A percentile compares a stretch with the other conserved stretches of the same genome.
Evolutionary conservation across 176 grass and related monocot species (phyloP).

Genomic region (Hsuehochloa calcarea): DNA sequence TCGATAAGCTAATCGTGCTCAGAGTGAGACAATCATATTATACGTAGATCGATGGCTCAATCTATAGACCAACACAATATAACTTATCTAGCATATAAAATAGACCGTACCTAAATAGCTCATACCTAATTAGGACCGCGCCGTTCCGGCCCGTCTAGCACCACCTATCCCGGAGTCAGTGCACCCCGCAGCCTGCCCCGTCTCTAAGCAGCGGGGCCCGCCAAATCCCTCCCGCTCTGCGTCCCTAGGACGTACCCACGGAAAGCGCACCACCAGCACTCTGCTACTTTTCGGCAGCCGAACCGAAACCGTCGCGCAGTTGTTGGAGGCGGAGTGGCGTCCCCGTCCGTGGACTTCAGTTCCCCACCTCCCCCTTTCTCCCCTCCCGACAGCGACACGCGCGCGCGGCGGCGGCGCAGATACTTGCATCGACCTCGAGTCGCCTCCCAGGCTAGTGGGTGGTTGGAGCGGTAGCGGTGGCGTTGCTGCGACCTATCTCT

Average conservation of each 20-base stretch:
- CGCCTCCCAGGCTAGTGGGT: background rate
- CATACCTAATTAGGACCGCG: too few species aligned
- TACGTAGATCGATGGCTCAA: too few species aligned
- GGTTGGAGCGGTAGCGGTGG: background rate
- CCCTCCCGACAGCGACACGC: background rate
- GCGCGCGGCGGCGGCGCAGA: background rate
- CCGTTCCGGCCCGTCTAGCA: too few species aligned
- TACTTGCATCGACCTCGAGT: background rate
- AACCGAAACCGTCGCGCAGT: background rate
- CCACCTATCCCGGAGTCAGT: too few species aligned
- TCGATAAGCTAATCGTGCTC: too few species aligned
- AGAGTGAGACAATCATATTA: too few species aligned
- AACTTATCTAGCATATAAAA: too few species aligned
- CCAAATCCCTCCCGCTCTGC: background rate
- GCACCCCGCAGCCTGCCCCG: background rate
- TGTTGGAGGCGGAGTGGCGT: constrained; percentile 14
- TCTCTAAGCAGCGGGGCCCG: background rate
- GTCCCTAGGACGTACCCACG: background rate
- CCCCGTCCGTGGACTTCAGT: background rate
- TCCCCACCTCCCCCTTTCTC: background rate
- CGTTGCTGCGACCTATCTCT: background rate
- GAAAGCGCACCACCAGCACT: background rate
- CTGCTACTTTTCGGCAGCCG: background rate
- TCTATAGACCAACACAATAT: too few species aligned
- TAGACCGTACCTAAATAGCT: too few species aligned